Base-by-base conservation (phyloP, 257 asterid species). In the Solanum clarkiae region DNA sequence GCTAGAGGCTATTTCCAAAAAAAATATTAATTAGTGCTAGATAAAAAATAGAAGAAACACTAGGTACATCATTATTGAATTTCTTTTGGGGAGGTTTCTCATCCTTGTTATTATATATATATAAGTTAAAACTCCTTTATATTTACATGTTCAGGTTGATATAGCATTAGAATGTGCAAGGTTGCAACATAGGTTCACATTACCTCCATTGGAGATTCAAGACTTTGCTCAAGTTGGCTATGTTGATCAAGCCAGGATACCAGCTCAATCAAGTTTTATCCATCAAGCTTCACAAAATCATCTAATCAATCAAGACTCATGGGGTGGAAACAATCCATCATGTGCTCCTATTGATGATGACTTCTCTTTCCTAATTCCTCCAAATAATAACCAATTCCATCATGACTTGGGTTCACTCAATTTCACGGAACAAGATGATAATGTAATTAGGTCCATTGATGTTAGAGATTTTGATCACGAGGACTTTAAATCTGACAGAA, bases 131-230 rank as follows among this genome's bases (percentile, higher is more conserved):
- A 22, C 10, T 75, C 24, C 12, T 13, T 22, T 72, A 11, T 72
- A 7, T 49, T 0, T 24, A 77, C 47, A 2, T 26, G 47, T 79
- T 79, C 87, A 97, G 99, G 99, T 93, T 66, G 95, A 94, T 87
- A 85, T 94, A 87, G 98, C 97, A 55, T 56, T 97, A 87, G 98
- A 97, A 85, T 95, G 99, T 88, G 98, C 99, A 59, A 91, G 99
- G 89, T 81, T 97, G 87, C 98, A 97, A 29, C 93, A 95, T 80
- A 88, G 97, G 70, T 93, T 92, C 63, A 53, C 94, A 10, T 80
- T 94, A 77, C 98, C 99, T 4, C 94, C 92, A 26, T 86, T 95
- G 84, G 98, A 95, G 88, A 94, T 92, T 71, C 97, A 91, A 54
- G 95, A 93, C 51, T 92, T 89, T 22, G 84, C 93, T 2, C 93